Evolutionary conservation across 768 basidiomycete species (phyloP), one percentile per base, ranked within the genome.

Genomic region (Boletus edulis): DNA sequence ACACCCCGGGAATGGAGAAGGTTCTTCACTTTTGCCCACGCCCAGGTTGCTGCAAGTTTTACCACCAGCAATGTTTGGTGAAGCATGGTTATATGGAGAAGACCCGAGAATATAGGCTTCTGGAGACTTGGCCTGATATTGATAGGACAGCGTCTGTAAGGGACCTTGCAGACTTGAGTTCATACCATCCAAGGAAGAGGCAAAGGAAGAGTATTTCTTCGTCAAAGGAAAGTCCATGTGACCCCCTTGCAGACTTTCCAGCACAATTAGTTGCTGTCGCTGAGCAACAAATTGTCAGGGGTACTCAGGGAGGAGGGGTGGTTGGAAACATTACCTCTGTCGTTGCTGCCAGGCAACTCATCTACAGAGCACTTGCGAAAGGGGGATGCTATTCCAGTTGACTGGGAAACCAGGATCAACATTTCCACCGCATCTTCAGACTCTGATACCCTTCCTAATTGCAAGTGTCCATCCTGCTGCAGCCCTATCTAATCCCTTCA

Each of bases 21-120:
- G 61, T 80, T 8, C 81, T 81, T 69, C 81, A 85, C 50, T 83
- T 83, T 50, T 86, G 85, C 60, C 82, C 83, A 0, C 76, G 79
- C 0, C 80, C 78, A 0, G 51, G 58, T 0, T 86, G 85, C 56
- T 65, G 74, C 12, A 73, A 63, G 5, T 75, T 71, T 9, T 85
- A 77, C 55, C 85, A 86, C 61, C 71, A 74, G 12, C 22, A 58
- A 0, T 86, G 85, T 54, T 66, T 86, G 5, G 18, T 73, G 12
- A 61, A 60, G 13, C 43, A 53, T 5, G 69, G 67, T 1, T 69
- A 62, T 42, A 55, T 66, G n/a, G 65, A 72, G 12, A 37, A 57
- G 8, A 17, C 38, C 0, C 66, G 69, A 2, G 46, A 57, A 0
- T 58, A 67, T 4, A 67, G 68, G 10, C 58, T 78, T 6, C 52